These are phyloP conservation scores for Mycena latifolia DNA, from an alignment of 768 basidiomycete species.

Conservation along the genomic window DNA sequence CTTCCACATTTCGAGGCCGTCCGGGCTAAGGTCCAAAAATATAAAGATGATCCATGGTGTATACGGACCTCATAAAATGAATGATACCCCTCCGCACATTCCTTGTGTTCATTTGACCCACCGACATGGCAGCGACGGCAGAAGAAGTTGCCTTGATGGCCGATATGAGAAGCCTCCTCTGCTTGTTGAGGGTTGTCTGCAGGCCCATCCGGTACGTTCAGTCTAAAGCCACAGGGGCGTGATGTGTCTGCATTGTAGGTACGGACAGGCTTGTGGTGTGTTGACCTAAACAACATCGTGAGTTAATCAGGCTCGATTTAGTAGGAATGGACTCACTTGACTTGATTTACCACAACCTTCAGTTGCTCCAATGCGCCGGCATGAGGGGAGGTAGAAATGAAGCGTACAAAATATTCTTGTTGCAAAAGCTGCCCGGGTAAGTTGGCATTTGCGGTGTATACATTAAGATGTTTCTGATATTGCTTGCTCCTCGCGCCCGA, in stretches of 20 bases:
- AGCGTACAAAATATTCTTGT: conserved; percentile 46
- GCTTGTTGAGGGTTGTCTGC: conserved; percentile 53
- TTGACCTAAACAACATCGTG: background rate
- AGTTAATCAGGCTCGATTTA: background rate
- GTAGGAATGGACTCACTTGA: conserved; percentile 23
- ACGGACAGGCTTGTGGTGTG: background rate
- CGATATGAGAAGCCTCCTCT: conserved; percentile 50
- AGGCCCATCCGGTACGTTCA: conserved; percentile 33
- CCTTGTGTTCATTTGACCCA: conserved; percentile 41
- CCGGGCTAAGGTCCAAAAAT: conserved; percentile 11
- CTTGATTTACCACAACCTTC: conserved; percentile 38
- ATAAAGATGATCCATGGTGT: background rate
- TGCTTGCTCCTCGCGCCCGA: conserved; percentile 42
- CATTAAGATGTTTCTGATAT: conserved; percentile 50
- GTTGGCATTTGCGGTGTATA: conserved; percentile 43
- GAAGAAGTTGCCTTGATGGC: conserved; percentile 46
- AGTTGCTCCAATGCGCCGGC: conserved; percentile 48
- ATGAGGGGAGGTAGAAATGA: conserved; percentile 43
- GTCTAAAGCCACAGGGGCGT: conserved; percentile 22
- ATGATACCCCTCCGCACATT: conserved; percentile 46
- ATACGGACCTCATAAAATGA: background rate
- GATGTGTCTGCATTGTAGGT: conserved; percentile 28
- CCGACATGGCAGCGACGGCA: conserved; percentile 51
- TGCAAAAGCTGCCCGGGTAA: conserved; percentile 44
- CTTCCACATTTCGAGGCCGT: conserved; percentile 22